phyloP scores from a whole-genome alignment of 345 rosid species.

The Boechera divaricarpa region DNA sequence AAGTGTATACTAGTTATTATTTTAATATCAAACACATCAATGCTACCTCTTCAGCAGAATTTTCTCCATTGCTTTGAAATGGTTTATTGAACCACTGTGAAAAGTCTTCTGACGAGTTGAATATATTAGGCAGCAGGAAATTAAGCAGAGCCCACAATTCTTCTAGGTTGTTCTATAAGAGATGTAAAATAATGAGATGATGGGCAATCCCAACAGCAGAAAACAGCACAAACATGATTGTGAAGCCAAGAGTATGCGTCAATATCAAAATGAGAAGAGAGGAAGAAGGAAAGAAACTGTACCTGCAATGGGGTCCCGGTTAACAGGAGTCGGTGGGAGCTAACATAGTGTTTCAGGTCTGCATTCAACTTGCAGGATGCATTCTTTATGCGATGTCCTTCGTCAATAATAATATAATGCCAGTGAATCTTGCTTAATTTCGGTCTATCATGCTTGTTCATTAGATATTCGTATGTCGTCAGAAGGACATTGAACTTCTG shows the following conservation, averaged over 20 bases:
- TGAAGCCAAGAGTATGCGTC: not conserved
- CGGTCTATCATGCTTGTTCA: slow-evolving; percentile 95
- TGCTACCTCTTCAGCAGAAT: slow-evolving; percentile 78
- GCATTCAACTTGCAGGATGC: slow-evolving; percentile 97
- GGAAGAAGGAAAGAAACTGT: slow-evolving; percentile 1
- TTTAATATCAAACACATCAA: slow-evolving; percentile 26
- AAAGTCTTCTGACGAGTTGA: slow-evolving; percentile 93
- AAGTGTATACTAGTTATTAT: slow-evolving; percentile 16
- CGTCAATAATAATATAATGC: slow-evolving; percentile 92
- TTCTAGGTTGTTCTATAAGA: slow-evolving; percentile 80
- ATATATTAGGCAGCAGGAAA: slow-evolving; percentile 91
- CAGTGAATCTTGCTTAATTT: slow-evolving; percentile 82
- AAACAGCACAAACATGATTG: slow-evolving; percentile 7
- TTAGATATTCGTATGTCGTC: slow-evolving; percentile 88
- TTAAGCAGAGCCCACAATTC: slow-evolving; percentile 93
- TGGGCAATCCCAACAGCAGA: slow-evolving; percentile 21
- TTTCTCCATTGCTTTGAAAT: slow-evolving; percentile 86
- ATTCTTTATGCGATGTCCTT: slow-evolving; percentile 95
- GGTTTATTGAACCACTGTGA: slow-evolving; percentile 99
- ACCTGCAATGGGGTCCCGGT: slow-evolving; percentile 96
- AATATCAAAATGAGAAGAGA: slow-evolving; percentile 7
- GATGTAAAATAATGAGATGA: slow-evolving; percentile 26
- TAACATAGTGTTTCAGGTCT: slow-evolving; percentile 80
- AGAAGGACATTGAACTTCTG: slow-evolving; percentile 86
- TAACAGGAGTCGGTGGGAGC: slow-evolving; percentile 78